Percentiles rank a stretch among this genome's conserved stretches.
Conservation (phyloP, 2,329 filamentous ascomycete genomes). For the Hawksworthiomyces lignivorus region DNA sequence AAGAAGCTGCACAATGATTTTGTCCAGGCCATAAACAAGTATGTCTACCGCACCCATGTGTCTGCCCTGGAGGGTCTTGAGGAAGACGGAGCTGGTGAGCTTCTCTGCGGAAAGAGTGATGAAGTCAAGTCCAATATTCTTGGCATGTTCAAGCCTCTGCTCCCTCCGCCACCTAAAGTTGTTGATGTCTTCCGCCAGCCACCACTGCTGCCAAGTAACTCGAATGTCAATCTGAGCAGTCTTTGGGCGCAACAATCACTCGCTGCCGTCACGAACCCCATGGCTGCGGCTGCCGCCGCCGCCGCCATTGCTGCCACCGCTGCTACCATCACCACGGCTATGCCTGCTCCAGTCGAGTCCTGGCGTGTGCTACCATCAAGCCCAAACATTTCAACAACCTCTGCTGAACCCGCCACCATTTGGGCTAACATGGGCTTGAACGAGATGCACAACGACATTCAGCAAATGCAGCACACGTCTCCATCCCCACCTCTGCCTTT, state of each 20-base stretch:
- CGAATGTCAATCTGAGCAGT: constrained; percentile 58
- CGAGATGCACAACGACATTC: constrained; percentile 38
- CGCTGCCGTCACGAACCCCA: constrained; percentile 41
- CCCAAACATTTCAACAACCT: constrained; percentile 58
- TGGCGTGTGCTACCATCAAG: constrained; percentile 92
- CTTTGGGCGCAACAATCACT: constrained; percentile 65
- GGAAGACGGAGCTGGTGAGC: constrained; percentile 90
- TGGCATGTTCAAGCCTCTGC: constrained; percentile 77
- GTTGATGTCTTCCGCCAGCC: constrained; percentile 84
- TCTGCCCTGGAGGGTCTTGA: constrained; percentile 89
- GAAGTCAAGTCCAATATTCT: constrained; percentile 86
- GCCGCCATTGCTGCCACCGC: constrained; percentile 13
- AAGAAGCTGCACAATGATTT: constrained; percentile 98
- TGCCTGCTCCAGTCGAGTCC: constrained; percentile 68
- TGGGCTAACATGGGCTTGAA: constrained; percentile 74
- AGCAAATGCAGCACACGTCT: constrained; percentile 54
- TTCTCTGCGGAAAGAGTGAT: constrained; percentile 83
- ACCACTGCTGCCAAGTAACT: constrained; percentile 71
- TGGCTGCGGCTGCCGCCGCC: constrained; percentile 10
- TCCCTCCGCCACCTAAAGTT: constrained; percentile 78
- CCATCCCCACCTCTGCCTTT: constrained; percentile 72
- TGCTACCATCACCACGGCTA: constrained; percentile 3
- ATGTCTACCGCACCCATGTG: constrained; percentile 85
- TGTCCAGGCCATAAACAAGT: constrained; percentile 93
- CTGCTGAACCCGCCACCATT: constrained; percentile 60